These are phyloP conservation scores for Atkinsonella hypoxylon DNA, from an alignment of 2,329 filamentous ascomycete species.

Conservation along the genomic window DNA sequence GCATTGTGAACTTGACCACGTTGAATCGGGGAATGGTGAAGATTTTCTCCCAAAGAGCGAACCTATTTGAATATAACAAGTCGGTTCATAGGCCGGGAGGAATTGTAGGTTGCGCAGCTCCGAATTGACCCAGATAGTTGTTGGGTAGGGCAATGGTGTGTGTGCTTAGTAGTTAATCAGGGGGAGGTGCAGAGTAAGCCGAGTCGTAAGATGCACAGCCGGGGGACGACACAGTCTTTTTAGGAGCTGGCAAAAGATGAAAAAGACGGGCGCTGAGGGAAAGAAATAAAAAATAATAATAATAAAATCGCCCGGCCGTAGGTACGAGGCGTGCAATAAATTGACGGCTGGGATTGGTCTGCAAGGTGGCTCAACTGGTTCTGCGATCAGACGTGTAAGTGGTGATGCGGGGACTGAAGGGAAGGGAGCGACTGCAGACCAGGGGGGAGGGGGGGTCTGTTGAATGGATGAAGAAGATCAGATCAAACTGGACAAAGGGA, in stretches of 20 bases:
- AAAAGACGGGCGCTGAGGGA: neutral
- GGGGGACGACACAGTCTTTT: neutral
- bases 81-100: neutral
- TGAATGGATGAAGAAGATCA: neutral
- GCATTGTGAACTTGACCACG: constrained; percentile 28
- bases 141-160: too few species aligned
- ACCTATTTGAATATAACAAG: neutral
- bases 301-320: neutral
- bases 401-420: constrained; percentile 5
- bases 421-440: neutral
- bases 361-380: constrained; percentile 5
- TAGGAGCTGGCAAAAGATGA: neutral
- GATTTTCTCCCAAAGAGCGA: neutral
- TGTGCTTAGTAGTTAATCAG: neutral
- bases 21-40: neutral
- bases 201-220: neutral
- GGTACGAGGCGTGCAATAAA: constrained; percentile 1
- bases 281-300: neutral
- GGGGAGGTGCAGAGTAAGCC: too few species aligned
- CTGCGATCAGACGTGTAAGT: constrained; percentile 8
- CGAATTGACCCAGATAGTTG: neutral
- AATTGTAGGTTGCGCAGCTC: neutral
- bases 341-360: neutral
- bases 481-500: neutral
- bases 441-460: neutral